These are phyloP conservation scores for Penicillium sp. DNA, from an alignment of 2,329 filamentous ascomycete genomes.

Conservation along the genomic window DNA sequence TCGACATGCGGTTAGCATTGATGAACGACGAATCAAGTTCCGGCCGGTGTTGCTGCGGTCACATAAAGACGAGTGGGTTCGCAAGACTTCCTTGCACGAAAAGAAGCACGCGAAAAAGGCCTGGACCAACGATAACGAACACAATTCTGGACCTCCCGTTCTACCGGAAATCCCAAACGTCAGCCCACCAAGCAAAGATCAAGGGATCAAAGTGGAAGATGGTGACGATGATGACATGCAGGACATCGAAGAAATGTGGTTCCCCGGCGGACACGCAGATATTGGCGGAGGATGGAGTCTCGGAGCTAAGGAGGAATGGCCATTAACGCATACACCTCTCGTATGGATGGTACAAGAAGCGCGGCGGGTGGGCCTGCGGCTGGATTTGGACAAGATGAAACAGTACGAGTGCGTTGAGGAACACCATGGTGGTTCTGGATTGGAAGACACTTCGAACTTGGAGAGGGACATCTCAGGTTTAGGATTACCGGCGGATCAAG, in stretches of 20 bases:
- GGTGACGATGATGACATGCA: slow-evolving; percentile 26
- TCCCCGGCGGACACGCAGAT: slow-evolving; percentile 65
- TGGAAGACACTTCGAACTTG: neutral
- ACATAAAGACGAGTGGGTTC: neutral
- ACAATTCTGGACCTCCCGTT: neutral
- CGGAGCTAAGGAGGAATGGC: slow-evolving; percentile 41
- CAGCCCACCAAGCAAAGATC: neutral
- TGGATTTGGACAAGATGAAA: slow-evolving; percentile 42
- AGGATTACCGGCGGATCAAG: neutral
- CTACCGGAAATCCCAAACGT: slow-evolving; percentile 1
- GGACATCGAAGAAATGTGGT: slow-evolving; percentile 65
- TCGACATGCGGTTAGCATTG: slow-evolving; percentile 47
- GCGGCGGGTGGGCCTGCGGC: slow-evolving; percentile 55
- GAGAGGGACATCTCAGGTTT: slow-evolving; percentile 8
- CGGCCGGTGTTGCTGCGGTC: slow-evolving; percentile 16
- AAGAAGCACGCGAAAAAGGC: neutral
- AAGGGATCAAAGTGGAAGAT: neutral
- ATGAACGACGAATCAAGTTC: slow-evolving; percentile 48
- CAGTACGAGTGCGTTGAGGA: slow-evolving; percentile 16
- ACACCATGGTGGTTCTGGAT: slow-evolving; percentile 26
- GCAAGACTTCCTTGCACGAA: no score
- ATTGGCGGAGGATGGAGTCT: slow-evolving; percentile 66
- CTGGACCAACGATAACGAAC: neutral
- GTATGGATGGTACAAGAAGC: slow-evolving; percentile 61
- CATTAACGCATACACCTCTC: slow-evolving; percentile 57